These are phyloP conservation scores for Pythium pyrilobum DNA, from an alignment of 352 stramenopile genomes.

Conservation along the genomic window DNA sequence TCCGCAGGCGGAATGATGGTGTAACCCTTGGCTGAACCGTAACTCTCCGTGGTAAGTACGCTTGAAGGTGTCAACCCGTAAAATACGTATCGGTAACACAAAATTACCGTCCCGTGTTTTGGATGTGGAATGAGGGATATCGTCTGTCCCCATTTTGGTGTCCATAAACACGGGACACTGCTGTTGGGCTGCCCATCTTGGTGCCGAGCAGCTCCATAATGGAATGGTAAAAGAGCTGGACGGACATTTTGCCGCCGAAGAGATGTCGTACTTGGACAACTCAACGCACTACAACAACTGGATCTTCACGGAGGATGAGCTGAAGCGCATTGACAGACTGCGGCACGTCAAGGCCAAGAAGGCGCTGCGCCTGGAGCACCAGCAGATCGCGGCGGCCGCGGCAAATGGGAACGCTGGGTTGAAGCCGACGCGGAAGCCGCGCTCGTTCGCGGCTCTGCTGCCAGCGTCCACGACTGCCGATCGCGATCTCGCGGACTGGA, in stretches of 20 bases:
- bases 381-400: constrained; percentile 22
- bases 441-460: constrained; percentile 75
- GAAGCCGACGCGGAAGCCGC: constrained; percentile 45
- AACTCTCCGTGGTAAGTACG: constrained; percentile 3
- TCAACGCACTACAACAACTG: constrained; percentile 90
- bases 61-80: background rate
- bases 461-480: constrained; percentile 54
- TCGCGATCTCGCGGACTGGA: constrained; percentile 67
- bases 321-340: constrained; percentile 47
- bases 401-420: constrained; percentile 23
- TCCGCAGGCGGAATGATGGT: background rate
- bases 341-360: constrained; percentile 62
- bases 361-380: constrained; percentile 57
- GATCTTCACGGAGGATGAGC: constrained; percentile 67
- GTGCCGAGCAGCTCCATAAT: background rate
- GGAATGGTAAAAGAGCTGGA: background rate
- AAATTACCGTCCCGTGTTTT: no score
- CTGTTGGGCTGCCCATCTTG: no score
- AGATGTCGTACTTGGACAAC: constrained; percentile 76
- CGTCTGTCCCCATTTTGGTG: background rate
- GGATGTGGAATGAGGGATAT: no score
- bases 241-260: background rate
- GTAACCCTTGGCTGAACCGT: background rate
- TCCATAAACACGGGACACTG: background rate
- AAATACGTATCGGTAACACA: no score